Conservation (phyloP, 371 early-diverging fungal species). For the Rhizopus arrhizus region DNA sequence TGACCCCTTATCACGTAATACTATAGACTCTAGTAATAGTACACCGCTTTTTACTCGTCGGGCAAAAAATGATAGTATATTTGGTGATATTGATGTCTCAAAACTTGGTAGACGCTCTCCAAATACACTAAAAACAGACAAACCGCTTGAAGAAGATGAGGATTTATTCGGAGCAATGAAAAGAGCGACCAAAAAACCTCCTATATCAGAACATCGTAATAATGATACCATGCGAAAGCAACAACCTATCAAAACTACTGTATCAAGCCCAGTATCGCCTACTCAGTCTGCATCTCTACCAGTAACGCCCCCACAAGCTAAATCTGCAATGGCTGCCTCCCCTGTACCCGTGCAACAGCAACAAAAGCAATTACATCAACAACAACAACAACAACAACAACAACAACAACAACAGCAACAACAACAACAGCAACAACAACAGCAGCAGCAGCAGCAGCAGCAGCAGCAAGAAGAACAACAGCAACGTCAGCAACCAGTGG, state of each 20-base stretch:
- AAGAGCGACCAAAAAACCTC: slow-evolving; percentile 4
- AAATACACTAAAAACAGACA: slow-evolving; percentile 8
- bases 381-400: slow-evolving; percentile 9
- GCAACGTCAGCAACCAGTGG: slow-evolving; percentile 2
- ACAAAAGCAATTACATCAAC: background rate
- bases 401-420: slow-evolving; percentile 5
- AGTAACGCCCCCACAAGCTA: background rate
- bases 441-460: slow-evolving; percentile 5
- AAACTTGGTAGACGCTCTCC: slow-evolving; percentile 33
- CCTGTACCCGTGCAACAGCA: too few relatives aligned
- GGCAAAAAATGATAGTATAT: slow-evolving; percentile 33
- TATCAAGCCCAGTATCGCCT: background rate
- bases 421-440: slow-evolving; percentile 11
- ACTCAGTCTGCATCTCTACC: background rate
- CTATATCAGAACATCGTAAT: background rate
- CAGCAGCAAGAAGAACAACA: slow-evolving; percentile 1
- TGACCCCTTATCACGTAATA: slow-evolving; percentile 20
- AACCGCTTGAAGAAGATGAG: slow-evolving; percentile 27
- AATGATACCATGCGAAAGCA: background rate
- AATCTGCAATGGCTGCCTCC: too few relatives aligned
- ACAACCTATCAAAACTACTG: background rate
- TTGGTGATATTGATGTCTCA: slow-evolving; percentile 52
- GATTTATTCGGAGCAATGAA: slow-evolving; percentile 18
- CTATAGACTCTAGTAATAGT: slow-evolving; percentile 16
- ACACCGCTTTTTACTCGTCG: slow-evolving; percentile 21